phyloP scores from a whole-genome alignment of 2,329 filamentous ascomycete genomes.

The Colletotrichum endophyticum region DNA sequence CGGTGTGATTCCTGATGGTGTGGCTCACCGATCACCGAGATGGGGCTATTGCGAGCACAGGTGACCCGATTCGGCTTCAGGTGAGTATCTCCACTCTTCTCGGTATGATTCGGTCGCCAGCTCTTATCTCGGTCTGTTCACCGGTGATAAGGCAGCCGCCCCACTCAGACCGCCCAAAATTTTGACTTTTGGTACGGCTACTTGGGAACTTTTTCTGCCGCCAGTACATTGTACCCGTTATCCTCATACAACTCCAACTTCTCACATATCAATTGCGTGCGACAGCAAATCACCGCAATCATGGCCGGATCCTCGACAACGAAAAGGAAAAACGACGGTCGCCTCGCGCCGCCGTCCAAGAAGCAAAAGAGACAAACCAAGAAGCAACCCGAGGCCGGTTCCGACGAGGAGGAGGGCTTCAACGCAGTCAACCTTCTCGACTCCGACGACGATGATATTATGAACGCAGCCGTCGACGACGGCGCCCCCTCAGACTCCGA shows the following conservation, averaged over 20 bases:
- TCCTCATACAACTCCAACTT: neutral
- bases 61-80: fast-evolving
- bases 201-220: neutral
- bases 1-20: neutral
- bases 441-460: conserved; percentile 61
- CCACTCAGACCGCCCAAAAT: conserved; percentile 12
- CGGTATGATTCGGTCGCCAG: neutral
- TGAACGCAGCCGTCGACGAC: conserved; percentile 58
- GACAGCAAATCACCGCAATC: neutral
- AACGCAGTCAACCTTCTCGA: conserved; percentile 59
- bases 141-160: neutral
- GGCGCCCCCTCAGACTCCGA: conserved; percentile 42
- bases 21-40: neutral
- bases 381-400: conserved; percentile 59
- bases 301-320: conserved; percentile 34
- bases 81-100: fast-evolving
- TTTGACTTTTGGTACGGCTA: neutral
- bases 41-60: fast-evolving
- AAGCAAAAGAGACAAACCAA: conserved; percentile 49
- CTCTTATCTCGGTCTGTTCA: neutral
- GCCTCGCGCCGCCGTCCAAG: conserved; percentile 50
- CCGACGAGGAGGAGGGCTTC: conserved; percentile 48
- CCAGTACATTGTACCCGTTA: neutral
- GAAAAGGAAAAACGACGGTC: conserved; percentile 37
- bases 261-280: neutral